Base-by-base conservation (phyloP, 2,329 filamentous ascomycete species). In the Alternaria triticimaculans region DNA sequence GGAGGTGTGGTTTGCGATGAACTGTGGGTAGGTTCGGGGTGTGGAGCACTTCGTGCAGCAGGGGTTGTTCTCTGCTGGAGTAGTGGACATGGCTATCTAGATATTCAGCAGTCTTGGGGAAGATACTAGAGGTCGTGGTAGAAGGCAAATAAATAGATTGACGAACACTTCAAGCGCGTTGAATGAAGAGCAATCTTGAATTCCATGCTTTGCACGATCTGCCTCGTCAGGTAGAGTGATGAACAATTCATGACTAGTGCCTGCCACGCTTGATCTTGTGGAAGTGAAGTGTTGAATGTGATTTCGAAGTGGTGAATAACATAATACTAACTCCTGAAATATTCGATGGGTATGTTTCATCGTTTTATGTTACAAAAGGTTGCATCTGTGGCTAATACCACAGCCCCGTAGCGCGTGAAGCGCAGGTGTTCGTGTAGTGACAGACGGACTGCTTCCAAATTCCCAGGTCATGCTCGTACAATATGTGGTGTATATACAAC, bases 401-500 rank as follows among this genome's bases (percentile, higher is more conserved):
- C 25, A 33, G 28, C 48, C 28, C 21, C 26, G 46, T 50, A 28
- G 46, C 46, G 46, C 46, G 5, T 50, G 18, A 14, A 51, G 9
- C 28, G 48, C 48, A 33, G 10, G 10, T 51, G 12, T 53, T 41
- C 9, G 30, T 41, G 59, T 56, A 62, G 55, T 53, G 60, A 65
- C 50, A 18, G 50, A 43, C 51, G 25, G n/a, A 20, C 21, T 28
- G 15, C 28, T 53, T 6, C 45, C 49, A 20, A 44, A 33, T 55
- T 21, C 33, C 50, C 58, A 54, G 26, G 9, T 14, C 49, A 26
- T 59, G 62, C 41, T 54, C 59, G 25, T 65, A 60, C 55, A 65
- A 45, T 10, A 21, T 20, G 55, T n/a, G 37, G 43, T 55, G 45
- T 58, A 65, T 60, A 33, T 65, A 65, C 60, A 65, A 48, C 26